A percentile compares a stretch with the other conserved stretches of the same genome.
Evolutionary conservation across 257 asterid species (phyloP).

Genomic region (Scutellaria baicalensis): DNA sequence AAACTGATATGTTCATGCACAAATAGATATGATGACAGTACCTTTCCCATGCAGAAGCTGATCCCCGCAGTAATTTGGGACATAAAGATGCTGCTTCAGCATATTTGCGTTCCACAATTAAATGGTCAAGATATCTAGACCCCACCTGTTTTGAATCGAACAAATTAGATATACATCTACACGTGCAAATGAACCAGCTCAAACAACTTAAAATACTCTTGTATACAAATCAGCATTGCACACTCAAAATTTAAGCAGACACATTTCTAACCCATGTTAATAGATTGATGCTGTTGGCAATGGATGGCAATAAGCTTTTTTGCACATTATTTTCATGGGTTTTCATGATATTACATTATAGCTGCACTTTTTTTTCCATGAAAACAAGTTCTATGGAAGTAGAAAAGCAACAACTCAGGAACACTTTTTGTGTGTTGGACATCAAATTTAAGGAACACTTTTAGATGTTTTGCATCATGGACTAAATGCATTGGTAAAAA

Average conservation of each 20-base stretch:
- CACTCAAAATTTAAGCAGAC: not conserved
- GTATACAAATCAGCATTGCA: not conserved
- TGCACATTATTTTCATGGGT: not conserved
- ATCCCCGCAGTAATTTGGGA: conserved; percentile 87
- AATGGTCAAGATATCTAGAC: conserved; percentile 88
- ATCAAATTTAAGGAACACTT: not conserved
- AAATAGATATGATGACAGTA: conserved; percentile 15
- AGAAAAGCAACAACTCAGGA: not conserved
- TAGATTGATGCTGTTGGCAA: not conserved
- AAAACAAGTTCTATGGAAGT: not conserved
- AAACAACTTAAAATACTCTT: not conserved
- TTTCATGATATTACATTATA: not conserved
- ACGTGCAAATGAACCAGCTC: not conserved
- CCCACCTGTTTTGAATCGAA: conserved; percentile 62
- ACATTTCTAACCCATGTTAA: not conserved
- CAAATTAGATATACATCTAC: conserved; percentile 10
- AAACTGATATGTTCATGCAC: not conserved
- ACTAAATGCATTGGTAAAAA: not conserved
- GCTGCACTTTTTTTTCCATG: not conserved
- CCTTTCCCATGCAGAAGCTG: conserved; percentile 99
- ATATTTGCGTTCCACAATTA: conserved; percentile 91
- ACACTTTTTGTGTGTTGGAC: not conserved
- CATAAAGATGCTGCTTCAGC: conserved; percentile 95
- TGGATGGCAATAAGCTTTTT: conserved; percentile 1
- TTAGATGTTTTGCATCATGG: not conserved